A percentile compares a stretch with the other conserved stretches of the same genome.
These are phyloP conservation scores for Chlamydomonas asymmetrica DNA, from an alignment of 139 green algal genomes.

Conservation along the genomic window DNA sequence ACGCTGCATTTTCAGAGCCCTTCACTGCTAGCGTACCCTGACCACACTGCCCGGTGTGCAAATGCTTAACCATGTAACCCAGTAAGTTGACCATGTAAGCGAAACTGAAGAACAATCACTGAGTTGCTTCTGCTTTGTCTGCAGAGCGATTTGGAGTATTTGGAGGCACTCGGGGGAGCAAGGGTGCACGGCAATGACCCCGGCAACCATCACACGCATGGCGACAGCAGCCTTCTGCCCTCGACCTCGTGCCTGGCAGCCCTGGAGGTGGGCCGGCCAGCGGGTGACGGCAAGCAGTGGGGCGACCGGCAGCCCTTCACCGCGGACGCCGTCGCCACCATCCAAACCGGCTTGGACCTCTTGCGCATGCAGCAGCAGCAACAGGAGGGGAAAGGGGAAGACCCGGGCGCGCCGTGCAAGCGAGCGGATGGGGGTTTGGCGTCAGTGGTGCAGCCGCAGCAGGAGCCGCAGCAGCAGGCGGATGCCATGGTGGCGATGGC, in stretches of 20 bases:
- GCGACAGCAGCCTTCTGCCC: background rate
- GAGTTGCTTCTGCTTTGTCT: background rate
- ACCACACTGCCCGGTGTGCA: background rate
- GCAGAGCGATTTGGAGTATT: constrained; percentile 23
- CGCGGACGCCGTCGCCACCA: background rate
- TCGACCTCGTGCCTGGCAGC: too few species aligned
- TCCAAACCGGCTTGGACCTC: constrained; percentile 3
- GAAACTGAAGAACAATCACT: too few species aligned
- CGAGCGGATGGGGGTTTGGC: constrained; percentile 1
- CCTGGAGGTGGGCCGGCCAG: constrained; percentile 13
- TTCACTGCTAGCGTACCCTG: background rate
- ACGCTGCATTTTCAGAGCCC: background rate
- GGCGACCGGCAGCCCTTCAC: constrained; percentile 14
- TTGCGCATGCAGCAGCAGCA: constrained; percentile 11
- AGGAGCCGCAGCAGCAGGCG: background rate
- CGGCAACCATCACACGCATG: background rate
- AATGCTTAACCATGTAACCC: background rate
- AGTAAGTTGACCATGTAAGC: background rate
- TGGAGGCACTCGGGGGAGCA: background rate
- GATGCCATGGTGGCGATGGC: constrained; percentile 9
- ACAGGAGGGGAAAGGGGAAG: background rate
- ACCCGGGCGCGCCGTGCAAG: background rate
- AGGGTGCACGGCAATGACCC: background rate
- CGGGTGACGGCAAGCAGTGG: constrained; percentile 5
- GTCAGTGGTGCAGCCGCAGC: background rate